Evolutionary conservation across 768 basidiomycete species (phyloP), one percentile per base, ranked within the genome.

Genomic region (Russula lepida): DNA sequence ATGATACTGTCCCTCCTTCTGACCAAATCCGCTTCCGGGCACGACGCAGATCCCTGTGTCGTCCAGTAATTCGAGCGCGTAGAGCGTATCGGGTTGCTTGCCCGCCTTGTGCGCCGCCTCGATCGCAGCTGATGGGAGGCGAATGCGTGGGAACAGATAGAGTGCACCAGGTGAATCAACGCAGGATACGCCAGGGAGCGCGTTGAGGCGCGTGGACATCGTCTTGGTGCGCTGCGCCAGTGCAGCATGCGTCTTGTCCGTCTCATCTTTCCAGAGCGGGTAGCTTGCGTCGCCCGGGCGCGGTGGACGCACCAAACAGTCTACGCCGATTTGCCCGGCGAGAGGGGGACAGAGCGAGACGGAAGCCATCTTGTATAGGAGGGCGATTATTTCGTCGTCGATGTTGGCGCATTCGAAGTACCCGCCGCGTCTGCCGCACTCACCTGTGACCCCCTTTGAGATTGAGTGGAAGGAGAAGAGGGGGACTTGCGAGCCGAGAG

Each of bases 401-500:
- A 99, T 75, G 74, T 98, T 98, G 63, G 82, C 80, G 71, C 86
- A 84, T 75, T 99, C 95, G 68, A 95, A 95, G 78, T 97, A 99
- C 3, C 95, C 95, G 35, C 95, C 95, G 51, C 97, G 82, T n/a
- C 95, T 80, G 2, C 97, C 95, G 72, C 97, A 99, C 75, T 99
- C 95, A 61, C 95, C 95, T 39, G 83, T 83, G 63, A 97, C 91
- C 56, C 95, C 95, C 74, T 99, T 99, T 59, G 92, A 95, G 71
- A 95, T 95, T 56, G 90, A 93, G 77, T 99, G 95, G 86, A 97
- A 98, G 48, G 91, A 94, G 56, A 99, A 78, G 71, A 99, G 84
- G 47, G 91, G 84, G 59, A 94, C 75, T 58, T 83, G 79, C n/a
- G 87, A 89, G 56, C 81, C 72, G 64, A 87, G 76, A 44, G 79